Evolutionary conservation across 768 basidiomycete genomes (phyloP), one percentile per base, ranked within the genome.

Genomic region (Mycena latifolia): DNA sequence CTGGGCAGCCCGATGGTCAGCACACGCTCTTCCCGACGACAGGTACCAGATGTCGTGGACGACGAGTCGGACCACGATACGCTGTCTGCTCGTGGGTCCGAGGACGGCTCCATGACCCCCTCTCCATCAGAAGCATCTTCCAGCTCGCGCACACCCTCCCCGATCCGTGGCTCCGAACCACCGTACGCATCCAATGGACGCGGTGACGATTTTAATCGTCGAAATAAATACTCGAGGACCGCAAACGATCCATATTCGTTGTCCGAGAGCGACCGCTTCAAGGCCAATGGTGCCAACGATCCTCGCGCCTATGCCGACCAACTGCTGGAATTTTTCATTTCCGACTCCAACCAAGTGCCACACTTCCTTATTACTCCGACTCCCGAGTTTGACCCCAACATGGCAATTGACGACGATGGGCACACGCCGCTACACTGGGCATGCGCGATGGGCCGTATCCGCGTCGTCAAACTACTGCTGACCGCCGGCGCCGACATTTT

Each of bases 361-460:
- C 85, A 88, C 25, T 82, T 98, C 62, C 89, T 99, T 71, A 90
- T 97, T 65, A 86, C 86, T 43, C 98, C 96, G 18, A 96, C 97
- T 7, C 74, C 86, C 43, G 93, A 98, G 78, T 96, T 98, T 76
- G 95, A 99, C 76, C 90, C 98, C 15, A 95, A 99, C 73, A 92
- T 96, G 83, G 89, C 92, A 35, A 99, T 99, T 66, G 98, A 99
- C 80, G 98, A 99, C 68, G 98, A 99, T 74, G 95, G 95, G 0
- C 98, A 99, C 76, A 98, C 96, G 0, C 89, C 98, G 24, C 81
- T 99, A 17, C 98, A 99, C 72, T 99, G 98, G 98, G 97, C 96
- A 5, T 96, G 95, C 73, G 98, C 98, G 14, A 98, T 99, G 97
- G 98, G 98, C 31, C 92, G 98, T 45, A 90, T 98, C 60, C 90